These are phyloP conservation scores for Blastobotrys proliferans DNA, from an alignment of 1,139 yeast species.

Conservation along the genomic window DNA sequence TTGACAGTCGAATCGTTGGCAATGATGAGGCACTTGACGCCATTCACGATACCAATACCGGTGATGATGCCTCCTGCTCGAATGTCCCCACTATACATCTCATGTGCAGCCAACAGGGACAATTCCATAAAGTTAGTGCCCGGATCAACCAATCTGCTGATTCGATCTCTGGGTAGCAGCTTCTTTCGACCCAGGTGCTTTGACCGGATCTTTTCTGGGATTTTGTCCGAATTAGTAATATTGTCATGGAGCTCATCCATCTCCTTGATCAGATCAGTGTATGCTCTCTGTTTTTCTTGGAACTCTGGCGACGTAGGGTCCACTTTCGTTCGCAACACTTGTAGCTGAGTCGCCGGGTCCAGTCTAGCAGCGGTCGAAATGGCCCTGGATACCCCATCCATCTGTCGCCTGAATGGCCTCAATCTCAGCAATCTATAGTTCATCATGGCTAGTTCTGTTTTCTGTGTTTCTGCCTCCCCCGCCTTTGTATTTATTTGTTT, in stretches of 20 bases:
- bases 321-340: slow-evolving; percentile 27
- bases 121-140: slow-evolving; percentile 35
- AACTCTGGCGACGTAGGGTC: slow-evolving; percentile 29
- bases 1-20: slow-evolving; percentile 37
- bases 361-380: neutral
- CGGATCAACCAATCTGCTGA: slow-evolving; percentile 32
- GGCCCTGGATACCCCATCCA: neutral
- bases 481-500: neutral
- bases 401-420: neutral
- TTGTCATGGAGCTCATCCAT: slow-evolving; percentile 24
- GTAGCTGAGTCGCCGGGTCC: slow-evolving; percentile 18
- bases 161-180: slow-evolving; percentile 35
- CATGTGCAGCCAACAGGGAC: slow-evolving; percentile 32
- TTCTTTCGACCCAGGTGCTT: slow-evolving; percentile 36
- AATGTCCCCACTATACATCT: slow-evolving; percentile 32
- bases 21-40: slow-evolving; percentile 33
- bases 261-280: slow-evolving; percentile 22
- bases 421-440: no score
- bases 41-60: slow-evolving; percentile 35
- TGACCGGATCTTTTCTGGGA: slow-evolving; percentile 35
- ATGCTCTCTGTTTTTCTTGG: slow-evolving; percentile 24
- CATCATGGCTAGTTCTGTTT: no score
- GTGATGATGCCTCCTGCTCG: slow-evolving; percentile 37
- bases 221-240: slow-evolving; percentile 24
- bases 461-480: neutral